These are phyloP conservation scores for Tylopilus sp. DNA, from an alignment of 768 basidiomycete genomes.

Conservation along the genomic window DNA sequence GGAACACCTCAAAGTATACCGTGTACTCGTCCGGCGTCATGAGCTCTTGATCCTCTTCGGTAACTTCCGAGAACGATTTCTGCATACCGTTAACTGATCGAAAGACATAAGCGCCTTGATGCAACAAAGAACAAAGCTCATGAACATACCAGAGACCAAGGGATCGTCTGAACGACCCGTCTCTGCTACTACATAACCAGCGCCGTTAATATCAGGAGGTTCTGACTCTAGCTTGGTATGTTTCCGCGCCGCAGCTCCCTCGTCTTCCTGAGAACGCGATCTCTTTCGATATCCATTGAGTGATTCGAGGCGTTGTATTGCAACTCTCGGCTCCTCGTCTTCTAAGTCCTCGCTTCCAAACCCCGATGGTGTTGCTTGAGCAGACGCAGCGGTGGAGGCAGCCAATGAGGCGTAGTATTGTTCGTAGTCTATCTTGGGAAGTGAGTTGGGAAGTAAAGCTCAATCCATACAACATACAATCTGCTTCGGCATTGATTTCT, in stretches of 20 bases:
- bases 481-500: conserved; percentile 51
- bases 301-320: conserved; percentile 62
- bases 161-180: conserved; percentile 38
- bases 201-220: conserved; percentile 18
- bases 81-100: conserved; percentile 67
- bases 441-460: not conserved
- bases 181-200: not conserved
- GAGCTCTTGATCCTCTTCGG: conserved; percentile 86
- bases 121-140: not conserved
- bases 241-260: conserved; percentile 39
- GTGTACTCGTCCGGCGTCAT: conserved; percentile 95
- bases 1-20: conserved; percentile 69
- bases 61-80: conserved; percentile 75
- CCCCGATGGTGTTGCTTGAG: conserved; percentile 59
- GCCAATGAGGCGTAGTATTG: conserved; percentile 80
- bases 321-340: conserved; percentile 69
- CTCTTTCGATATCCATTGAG: conserved; percentile 73
- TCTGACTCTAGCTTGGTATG: conserved; percentile 40
- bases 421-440: conserved; percentile 58
- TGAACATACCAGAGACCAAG: conserved; percentile 58
- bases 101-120: not conserved
- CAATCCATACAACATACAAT: conserved; percentile 47
- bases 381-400: conserved; percentile 56
- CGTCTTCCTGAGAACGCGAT: conserved; percentile 63
- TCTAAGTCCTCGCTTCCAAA: conserved; percentile 53